Evolutionary conservation across 2,329 filamentous ascomycete species (phyloP), one percentile per base, ranked within the genome.

Genomic region (Microsporum canis): DNA sequence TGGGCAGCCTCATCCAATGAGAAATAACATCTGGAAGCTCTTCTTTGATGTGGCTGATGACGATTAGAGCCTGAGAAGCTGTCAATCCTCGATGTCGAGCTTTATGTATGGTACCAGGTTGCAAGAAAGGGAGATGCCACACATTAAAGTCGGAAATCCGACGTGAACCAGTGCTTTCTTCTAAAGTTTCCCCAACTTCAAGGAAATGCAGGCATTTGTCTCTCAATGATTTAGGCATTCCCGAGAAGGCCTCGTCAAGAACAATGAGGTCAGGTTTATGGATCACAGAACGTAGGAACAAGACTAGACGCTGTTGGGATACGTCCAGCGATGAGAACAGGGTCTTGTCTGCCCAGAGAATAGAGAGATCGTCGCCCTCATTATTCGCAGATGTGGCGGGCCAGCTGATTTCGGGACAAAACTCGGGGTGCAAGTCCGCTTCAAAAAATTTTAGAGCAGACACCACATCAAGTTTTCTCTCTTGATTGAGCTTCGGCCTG

Each of bases 141-240:
- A 36, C 17, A 27, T 47, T 41, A 5, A 59, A 61, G 5, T 45
- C 43, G 34, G 55, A 45, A 33, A 47, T 53, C 17, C 64, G 65
- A 12, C 59, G 64, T 5, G 53, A 65, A 34, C 47, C 60, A 23
- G 70, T 63, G 58, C 65, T 73, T 61, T 7, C 62, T 63, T 33
- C 68, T 68, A 14, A 75, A 4, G 70, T 72, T 69, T 88, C 82
- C 8, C 87, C 87, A 29, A 80, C 73, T 47, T 83, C 84, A 1
- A 99, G 82, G 73, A 95, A 96, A 0, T 87, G 75, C 62, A 94
- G 82, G 68, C 91, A 96, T 70, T 91, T 91, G 71, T 96, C 88
- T n/a, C 92, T 81, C 5, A 94, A 84, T 0, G 79, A 80, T 33
- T 88, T 86, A 65, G 92, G 87, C 82, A 96, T 91, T 58, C 90